Percentiles rank a stretch among this genome's conserved stretches.
Conservation (phyloP, 2,329 filamentous ascomycete species). For the Ceratocystiopsis sp. region DNA sequence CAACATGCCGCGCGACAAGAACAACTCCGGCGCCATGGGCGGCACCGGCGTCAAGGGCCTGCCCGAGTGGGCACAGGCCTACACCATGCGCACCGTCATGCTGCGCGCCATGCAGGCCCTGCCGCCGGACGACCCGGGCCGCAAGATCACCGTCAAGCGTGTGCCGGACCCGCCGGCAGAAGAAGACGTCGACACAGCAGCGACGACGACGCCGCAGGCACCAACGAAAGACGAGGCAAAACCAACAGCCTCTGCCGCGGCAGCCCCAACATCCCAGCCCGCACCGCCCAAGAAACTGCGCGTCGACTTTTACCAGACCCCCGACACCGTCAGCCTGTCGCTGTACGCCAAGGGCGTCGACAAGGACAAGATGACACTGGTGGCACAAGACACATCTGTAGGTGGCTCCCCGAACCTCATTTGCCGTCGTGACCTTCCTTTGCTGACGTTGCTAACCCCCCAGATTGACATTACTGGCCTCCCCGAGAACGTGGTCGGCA, state of each 20-base stretch:
- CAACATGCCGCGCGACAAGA: constrained; percentile 5
- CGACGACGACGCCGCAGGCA: background rate
- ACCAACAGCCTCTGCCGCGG: background rate
- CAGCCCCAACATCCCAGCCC: constrained; percentile 5
- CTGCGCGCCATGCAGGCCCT: constrained; percentile 27
- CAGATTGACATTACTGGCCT: too few species aligned
- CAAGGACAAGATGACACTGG: constrained; percentile 9
- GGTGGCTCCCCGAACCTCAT: too few species aligned
- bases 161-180: constrained; percentile 13
- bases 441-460: too few species aligned
- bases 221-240: background rate
- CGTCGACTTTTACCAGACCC: constrained; percentile 24
- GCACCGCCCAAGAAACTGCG: constrained; percentile 17
- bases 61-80: constrained; percentile 23
- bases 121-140: constrained; percentile 24
- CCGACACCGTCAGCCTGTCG: constrained; percentile 18
- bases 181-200: too few species aligned
- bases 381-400: constrained; percentile 7
- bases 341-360: constrained; percentile 23
- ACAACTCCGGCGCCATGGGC: too few species aligned
- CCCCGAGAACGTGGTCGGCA: background rate
- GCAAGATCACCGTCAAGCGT: constrained; percentile 25
- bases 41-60: constrained; percentile 5
- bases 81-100: constrained; percentile 29
- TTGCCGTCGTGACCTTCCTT: too few species aligned